Percentiles rank a stretch among this genome's conserved stretches.
Evolutionary conservation across 2,329 filamentous ascomycete genomes (phyloP).

Genomic region (Leptographium radiaticola): DNA sequence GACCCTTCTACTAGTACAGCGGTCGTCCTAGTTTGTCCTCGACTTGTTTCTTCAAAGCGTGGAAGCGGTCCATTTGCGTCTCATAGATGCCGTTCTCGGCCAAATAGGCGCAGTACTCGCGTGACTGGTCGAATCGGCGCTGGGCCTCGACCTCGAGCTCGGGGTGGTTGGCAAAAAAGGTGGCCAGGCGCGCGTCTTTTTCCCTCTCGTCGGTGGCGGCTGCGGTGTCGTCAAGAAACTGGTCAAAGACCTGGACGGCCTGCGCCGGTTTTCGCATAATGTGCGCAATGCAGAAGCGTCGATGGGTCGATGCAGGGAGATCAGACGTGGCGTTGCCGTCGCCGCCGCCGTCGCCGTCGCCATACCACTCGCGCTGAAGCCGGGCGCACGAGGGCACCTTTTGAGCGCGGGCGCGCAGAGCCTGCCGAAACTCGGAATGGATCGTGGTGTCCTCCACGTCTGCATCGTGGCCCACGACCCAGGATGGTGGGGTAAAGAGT

Average conservation of each 20-base stretch:
- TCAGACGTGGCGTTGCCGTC: not conserved
- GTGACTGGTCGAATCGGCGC: not conserved
- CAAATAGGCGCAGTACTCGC: not conserved
- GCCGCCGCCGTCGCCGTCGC: too few species aligned
- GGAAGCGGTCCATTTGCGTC: not conserved
- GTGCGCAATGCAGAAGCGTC: not conserved
- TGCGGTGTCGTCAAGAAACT: not conserved
- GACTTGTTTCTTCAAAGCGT: not conserved
- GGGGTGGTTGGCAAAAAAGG: not conserved
- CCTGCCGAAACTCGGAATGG: not conserved
- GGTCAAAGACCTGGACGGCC: not conserved
- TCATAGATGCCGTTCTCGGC: constrained; percentile 1
- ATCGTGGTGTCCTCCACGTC: not conserved
- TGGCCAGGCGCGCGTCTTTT: not conserved
- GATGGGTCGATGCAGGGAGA: not conserved
- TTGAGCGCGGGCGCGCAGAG: not conserved
- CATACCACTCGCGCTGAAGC: constrained; percentile 1
- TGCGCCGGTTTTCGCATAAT: not conserved
- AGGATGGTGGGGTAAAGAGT: constrained; percentile 9
- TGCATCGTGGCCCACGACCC: constrained; percentile 8
- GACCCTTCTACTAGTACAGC: too few species aligned
- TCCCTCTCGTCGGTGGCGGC: not conserved
- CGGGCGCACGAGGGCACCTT: not conserved
- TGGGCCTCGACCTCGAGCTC: not conserved
- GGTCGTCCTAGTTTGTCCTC: not conserved